phyloP scores from a whole-genome alignment of 495 filamentous ascomycete species.

The Schizothecium vesticola region DNA sequence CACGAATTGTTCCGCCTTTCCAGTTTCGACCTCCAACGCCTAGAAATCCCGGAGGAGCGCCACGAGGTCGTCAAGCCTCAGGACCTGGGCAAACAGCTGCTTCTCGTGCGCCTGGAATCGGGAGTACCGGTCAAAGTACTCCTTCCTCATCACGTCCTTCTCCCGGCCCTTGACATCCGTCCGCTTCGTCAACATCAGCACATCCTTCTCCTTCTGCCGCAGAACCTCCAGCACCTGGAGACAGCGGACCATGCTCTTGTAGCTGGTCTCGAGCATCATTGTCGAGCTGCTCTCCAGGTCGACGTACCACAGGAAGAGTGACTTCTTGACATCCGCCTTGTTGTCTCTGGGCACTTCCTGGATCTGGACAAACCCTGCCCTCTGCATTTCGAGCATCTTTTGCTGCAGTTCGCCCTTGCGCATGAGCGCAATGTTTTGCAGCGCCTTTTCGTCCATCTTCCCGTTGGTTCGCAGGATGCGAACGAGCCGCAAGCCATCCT shows the following conservation, averaged over 20 bases:
- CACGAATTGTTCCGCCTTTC: background rate
- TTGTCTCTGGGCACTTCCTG: constrained; percentile 88
- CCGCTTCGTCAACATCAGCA: constrained; percentile 72
- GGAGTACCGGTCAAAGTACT: constrained; percentile 60
- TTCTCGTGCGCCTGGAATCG: constrained; percentile 69
- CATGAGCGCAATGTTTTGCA: constrained; percentile 68
- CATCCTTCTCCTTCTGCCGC: constrained; percentile 55
- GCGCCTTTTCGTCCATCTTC: constrained; percentile 83
- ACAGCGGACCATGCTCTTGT: constrained; percentile 83
- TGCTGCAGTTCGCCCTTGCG: constrained; percentile 74
- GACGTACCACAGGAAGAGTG: constrained; percentile 86
- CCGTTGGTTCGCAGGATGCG: constrained; percentile 80
- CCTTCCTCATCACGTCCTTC: constrained; percentile 64
- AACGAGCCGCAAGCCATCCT: constrained; percentile 66
- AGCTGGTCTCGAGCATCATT: constrained; percentile 66
- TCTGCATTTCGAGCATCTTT: constrained; percentile 74
- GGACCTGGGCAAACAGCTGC: constrained; percentile 67
- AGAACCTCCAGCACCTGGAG: constrained; percentile 73
- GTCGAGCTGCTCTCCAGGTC: constrained; percentile 63
- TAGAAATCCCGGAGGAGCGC: constrained; percentile 79
- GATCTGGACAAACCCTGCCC: constrained; percentile 73
- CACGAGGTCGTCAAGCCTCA: constrained; percentile 77
- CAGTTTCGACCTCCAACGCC: background rate
- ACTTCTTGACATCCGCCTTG: constrained; percentile 67
- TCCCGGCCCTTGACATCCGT: constrained; percentile 77